Evolutionary conservation across 1,139 yeast species (phyloP).

Genomic region (Suhomyces panamericanus): DNA sequence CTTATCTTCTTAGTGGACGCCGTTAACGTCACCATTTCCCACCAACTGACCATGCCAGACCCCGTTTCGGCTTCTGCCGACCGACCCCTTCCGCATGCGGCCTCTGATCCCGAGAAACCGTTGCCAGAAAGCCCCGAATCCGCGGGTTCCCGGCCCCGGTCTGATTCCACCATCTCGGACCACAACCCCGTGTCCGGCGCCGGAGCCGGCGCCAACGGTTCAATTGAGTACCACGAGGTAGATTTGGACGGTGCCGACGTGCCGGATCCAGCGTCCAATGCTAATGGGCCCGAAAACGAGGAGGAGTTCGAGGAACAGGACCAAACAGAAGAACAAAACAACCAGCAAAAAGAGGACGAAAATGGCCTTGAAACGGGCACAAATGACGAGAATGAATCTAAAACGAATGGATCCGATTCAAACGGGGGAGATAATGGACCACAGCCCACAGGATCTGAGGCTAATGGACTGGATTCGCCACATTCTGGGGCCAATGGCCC

Average conservation of each 20-base stretch:
- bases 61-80: neutral
- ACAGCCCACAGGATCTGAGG: no score
- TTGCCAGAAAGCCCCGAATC: neutral
- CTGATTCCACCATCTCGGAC: neutral
- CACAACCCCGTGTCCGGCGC: neutral
- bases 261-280: neutral
- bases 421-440: no score
- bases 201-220: neutral
- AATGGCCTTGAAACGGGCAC: no score
- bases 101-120: neutral
- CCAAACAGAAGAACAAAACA: no score
- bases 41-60: constrained; percentile 3
- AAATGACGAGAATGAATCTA: no score
- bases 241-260: neutral
- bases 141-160: neutral
- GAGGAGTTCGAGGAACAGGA: no score
- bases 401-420: no score
- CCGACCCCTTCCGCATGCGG: neutral
- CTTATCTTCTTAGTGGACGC: neutral
- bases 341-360: no score
- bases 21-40: neutral
- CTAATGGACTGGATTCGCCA: no score
- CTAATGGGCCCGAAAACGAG: no score
- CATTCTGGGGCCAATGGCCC: no score
- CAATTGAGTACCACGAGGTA: constrained; percentile 1